Percentiles rank a stretch among this genome's conserved stretches.
Evolutionary conservation across 2,329 filamentous ascomycete species (phyloP).

Genomic region (Trichophyton simii): DNA sequence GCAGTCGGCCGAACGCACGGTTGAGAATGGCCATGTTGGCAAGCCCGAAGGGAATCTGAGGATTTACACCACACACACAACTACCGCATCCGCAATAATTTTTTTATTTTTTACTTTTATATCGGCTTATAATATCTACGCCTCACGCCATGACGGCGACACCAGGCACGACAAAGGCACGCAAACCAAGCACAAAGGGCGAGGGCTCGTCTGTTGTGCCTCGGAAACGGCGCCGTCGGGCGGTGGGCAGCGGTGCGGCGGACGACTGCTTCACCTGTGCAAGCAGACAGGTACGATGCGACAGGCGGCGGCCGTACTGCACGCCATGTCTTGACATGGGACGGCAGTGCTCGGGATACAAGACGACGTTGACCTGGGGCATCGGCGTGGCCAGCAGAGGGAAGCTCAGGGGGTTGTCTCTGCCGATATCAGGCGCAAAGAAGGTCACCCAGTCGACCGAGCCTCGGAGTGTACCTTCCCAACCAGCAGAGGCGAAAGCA

Average conservation of each 20-base stretch:
- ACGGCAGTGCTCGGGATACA: slow-evolving; percentile 90
- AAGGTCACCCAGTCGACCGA: slow-evolving; percentile 21
- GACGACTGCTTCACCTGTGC: slow-evolving; percentile 93
- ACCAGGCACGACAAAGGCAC: neutral
- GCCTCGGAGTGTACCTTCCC: slow-evolving; percentile 2
- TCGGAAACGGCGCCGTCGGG: slow-evolving; percentile 70
- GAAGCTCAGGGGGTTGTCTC: slow-evolving; percentile 78
- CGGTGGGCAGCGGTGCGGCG: slow-evolving; percentile 73
- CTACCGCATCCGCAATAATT: no score
- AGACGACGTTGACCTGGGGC: slow-evolving; percentile 92
- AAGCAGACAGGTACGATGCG: slow-evolving; percentile 73
- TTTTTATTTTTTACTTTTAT: neutral
- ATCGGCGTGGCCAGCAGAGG: slow-evolving; percentile 90
- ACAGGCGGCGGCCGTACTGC: slow-evolving; percentile 85
- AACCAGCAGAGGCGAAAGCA: neutral
- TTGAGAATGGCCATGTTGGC: no score
- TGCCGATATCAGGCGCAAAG: slow-evolving; percentile 46
- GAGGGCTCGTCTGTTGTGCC: slow-evolving; percentile 18
- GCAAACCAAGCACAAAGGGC: neutral
- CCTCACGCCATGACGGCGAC: neutral
- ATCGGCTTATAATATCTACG: neutral
- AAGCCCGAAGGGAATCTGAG: no score
- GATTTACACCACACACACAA: no score
- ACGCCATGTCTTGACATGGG: slow-evolving; percentile 85
- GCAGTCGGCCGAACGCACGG: no score